Evolutionary conservation across 371 early-diverging fungal species (phyloP).

Genomic region (Syncephalis plumigaleata): DNA sequence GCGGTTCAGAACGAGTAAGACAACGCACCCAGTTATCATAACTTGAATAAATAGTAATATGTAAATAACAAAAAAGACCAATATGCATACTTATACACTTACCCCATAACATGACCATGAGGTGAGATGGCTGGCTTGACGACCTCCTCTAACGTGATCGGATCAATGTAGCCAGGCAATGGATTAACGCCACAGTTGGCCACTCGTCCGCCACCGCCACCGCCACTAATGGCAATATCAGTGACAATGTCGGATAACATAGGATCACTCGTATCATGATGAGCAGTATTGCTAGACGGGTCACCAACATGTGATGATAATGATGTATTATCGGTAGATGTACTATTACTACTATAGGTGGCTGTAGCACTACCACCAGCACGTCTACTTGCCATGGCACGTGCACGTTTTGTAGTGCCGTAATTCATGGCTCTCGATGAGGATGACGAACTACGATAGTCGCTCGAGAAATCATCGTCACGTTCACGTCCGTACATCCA

Average conservation of each 20-base stretch:
- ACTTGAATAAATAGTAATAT: not conserved
- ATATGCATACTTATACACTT: conserved; percentile 1
- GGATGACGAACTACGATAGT: too few species aligned
- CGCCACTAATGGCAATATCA: conserved; percentile 3
- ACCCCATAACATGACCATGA: conserved; percentile 89
- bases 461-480: too few species aligned
- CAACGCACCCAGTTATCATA: conserved; percentile 87
- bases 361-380: not conserved
- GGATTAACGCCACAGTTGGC: conserved; percentile 31
- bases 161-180: conserved; percentile 80
- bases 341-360: too few species aligned
- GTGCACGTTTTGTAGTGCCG: too few species aligned
- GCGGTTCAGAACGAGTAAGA: conserved; percentile 48
- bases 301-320: too few species aligned
- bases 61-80: not conserved
- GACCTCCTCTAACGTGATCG: conserved; percentile 81
- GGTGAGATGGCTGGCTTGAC: conserved; percentile 90
- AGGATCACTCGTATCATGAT: too few species aligned
- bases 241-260: too few species aligned
- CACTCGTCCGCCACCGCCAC: conserved; percentile 6
- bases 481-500: too few species aligned
- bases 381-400: too few species aligned
- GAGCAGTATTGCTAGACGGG: too few species aligned
- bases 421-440: too few species aligned
- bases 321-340: too few species aligned